Percentiles rank a stretch among this genome's conserved stretches.
phyloP scores from a whole-genome alignment of 805 yeast genomes.

The Barnettozyma salicaria region DNA sequence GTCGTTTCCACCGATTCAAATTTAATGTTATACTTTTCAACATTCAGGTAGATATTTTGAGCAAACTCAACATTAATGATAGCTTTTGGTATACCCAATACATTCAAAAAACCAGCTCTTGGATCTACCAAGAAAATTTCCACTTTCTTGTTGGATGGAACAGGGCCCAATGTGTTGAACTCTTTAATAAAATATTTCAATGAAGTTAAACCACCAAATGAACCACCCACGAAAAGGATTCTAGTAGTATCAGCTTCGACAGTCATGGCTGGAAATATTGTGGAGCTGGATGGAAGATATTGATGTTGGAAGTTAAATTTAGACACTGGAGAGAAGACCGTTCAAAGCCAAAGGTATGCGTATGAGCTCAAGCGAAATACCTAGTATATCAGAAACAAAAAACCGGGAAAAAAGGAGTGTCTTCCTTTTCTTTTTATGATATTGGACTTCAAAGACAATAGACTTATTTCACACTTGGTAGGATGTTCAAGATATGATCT shows the following conservation, averaged over 20 bases:
- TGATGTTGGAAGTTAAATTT: too few relatives aligned
- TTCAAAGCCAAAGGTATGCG: too few relatives aligned
- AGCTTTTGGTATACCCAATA: slow-evolving; percentile 35
- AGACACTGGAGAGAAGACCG: too few relatives aligned
- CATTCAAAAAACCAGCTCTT: slow-evolving; percentile 35
- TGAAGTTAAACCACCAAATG: slow-evolving; percentile 33
- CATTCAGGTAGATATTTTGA: slow-evolving; percentile 27
- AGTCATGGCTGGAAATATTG: not conserved
- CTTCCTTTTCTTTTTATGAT: too few relatives aligned
- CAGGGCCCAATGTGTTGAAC: slow-evolving; percentile 7
- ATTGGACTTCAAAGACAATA: too few relatives aligned
- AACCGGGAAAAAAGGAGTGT: too few relatives aligned
- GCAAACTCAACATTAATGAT: slow-evolving; percentile 35
- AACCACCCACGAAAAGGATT: slow-evolving; percentile 28
- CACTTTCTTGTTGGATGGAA: slow-evolving; percentile 8
- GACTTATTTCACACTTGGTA: too few relatives aligned
- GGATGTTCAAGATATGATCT: too few relatives aligned
- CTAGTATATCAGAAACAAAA: too few relatives aligned
- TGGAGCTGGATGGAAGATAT: not conserved
- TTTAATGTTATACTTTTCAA: slow-evolving; percentile 22
- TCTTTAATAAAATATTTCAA: slow-evolving; percentile 21
- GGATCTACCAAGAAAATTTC: slow-evolving; percentile 35
- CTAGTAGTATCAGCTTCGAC: slow-evolving; percentile 1
- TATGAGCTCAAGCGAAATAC: too few relatives aligned
- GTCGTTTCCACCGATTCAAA: slow-evolving; percentile 32